Conservation (phyloP, 2,329 filamentous ascomycete genomes). For the Moelleriella libera region DNA sequence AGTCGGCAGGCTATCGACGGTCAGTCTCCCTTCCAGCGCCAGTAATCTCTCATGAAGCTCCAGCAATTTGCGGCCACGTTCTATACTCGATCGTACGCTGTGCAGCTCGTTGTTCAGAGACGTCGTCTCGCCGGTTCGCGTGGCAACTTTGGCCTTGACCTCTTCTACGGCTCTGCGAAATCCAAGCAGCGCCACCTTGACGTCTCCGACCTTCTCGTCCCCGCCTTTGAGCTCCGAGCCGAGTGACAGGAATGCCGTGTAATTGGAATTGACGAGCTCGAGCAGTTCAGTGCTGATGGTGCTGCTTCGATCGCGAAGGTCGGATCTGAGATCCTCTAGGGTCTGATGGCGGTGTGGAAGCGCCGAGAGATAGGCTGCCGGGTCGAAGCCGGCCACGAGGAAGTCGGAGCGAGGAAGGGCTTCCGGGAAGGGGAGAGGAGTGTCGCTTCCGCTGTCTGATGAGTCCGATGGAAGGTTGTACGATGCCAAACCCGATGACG, state of each 20-base stretch:
- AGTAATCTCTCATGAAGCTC: constrained; percentile 51
- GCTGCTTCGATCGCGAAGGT: constrained; percentile 68
- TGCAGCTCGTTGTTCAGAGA: constrained; percentile 52
- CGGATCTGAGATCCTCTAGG: constrained; percentile 78
- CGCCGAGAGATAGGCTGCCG: constrained; percentile 66
- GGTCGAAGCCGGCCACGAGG: constrained; percentile 61
- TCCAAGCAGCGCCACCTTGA: constrained; percentile 72
- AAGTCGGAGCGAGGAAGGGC: constrained; percentile 77
- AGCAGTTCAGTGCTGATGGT: constrained; percentile 75
- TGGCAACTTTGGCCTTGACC: constrained; percentile 51
- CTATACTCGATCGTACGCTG: constrained; percentile 47
- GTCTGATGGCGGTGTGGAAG: constrained; percentile 85
- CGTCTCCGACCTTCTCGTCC: constrained; percentile 81
- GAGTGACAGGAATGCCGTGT: constrained; percentile 76
- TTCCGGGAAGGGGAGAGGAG: constrained; percentile 73
- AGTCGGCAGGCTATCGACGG: constrained; percentile 28
- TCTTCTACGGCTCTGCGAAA: constrained; percentile 73
- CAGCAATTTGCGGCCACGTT: constrained; percentile 45
- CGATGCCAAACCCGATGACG: constrained; percentile 4
- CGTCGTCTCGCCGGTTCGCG: constrained; percentile 48
- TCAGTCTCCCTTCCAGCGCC: constrained; percentile 48
- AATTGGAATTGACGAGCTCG: constrained; percentile 91
- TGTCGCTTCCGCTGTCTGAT: constrained; percentile 38
- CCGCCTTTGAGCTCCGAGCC: constrained; percentile 74
- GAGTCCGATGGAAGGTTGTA: constrained; percentile 5